Evolutionary conservation across 2,329 filamentous ascomycete species (phyloP).

Genomic region (Stemphylium vesicarium): DNA sequence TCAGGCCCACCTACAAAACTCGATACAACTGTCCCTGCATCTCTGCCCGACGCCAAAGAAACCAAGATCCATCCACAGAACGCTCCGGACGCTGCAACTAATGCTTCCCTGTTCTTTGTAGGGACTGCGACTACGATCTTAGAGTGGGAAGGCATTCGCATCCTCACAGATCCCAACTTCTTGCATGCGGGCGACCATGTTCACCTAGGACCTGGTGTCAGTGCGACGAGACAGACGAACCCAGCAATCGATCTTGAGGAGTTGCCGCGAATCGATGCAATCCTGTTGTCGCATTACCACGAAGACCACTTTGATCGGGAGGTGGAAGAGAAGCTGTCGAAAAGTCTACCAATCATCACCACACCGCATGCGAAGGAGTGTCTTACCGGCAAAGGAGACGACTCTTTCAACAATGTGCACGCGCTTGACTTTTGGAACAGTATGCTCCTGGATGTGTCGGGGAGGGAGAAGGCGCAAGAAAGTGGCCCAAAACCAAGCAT

Average conservation of each 20-base stretch:
- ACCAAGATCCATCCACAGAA: conserved; percentile 53
- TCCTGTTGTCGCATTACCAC: conserved; percentile 70
- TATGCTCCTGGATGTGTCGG: conserved; percentile 54
- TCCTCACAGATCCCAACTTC: conserved; percentile 63
- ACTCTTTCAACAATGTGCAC: conserved; percentile 62
- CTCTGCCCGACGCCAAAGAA: conserved; percentile 53
- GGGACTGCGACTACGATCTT: conserved; percentile 64
- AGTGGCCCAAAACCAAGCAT: conserved; percentile 50
- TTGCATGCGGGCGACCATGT: conserved; percentile 70
- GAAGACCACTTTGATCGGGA: conserved; percentile 64
- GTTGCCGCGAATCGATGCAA: conserved; percentile 64
- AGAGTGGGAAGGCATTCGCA: conserved; percentile 60
- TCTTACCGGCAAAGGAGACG: conserved; percentile 55
- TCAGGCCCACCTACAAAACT: conserved; percentile 51
- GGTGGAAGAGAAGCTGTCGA: conserved; percentile 58
- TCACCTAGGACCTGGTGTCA: conserved; percentile 69
- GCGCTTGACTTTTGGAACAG: conserved; percentile 64
- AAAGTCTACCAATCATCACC: conserved; percentile 67
- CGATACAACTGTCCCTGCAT: conserved; percentile 37
- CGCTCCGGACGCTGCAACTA: conserved; percentile 45
- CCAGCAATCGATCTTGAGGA: conserved; percentile 66
- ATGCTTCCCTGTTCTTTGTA: conserved; percentile 60
- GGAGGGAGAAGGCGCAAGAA: conserved; percentile 6
- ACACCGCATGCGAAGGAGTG: conserved; percentile 66
- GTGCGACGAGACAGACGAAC: conserved; percentile 61